A percentile compares a stretch with the other conserved stretches of the same genome.
These are phyloP conservation scores for Penicillium sp. DNA, from an alignment of 2,329 filamentous ascomycete genomes.

Conservation along the genomic window DNA sequence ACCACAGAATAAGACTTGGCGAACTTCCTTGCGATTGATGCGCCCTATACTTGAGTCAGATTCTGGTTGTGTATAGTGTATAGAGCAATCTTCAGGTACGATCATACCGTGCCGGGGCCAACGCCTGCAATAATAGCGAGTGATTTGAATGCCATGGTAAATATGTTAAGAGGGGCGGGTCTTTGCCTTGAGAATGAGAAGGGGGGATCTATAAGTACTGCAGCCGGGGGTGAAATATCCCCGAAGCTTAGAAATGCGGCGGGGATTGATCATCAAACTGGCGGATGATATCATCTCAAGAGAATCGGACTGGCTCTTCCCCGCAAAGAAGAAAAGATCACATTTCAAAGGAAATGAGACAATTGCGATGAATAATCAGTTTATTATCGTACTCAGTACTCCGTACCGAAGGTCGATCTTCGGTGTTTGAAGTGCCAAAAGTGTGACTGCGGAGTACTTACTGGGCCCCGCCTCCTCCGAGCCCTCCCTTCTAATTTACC, in stretches of 20 bases:
- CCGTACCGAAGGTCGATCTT: not conserved
- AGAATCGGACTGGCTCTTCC: constrained; percentile 10
- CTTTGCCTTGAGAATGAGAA: too few species aligned
- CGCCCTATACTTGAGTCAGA: constrained; percentile 53
- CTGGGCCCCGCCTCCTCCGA: too few species aligned
- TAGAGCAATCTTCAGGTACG: not conserved
- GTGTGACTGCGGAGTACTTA: too few species aligned
- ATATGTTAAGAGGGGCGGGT: too few species aligned
- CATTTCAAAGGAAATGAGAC: not conserved
- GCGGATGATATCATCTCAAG: constrained; percentile 24
- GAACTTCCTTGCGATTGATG: constrained; percentile 62
- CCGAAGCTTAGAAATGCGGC: constrained; percentile 28
- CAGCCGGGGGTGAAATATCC: constrained; percentile 4
- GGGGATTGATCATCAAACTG: constrained; percentile 25
- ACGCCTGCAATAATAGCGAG: constrained; percentile 51
- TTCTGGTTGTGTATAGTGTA: not conserved
- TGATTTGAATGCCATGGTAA: constrained; percentile 39
- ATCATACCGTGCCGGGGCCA: constrained; percentile 46
- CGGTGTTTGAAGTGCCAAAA: too few species aligned
- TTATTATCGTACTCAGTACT: not conserved
- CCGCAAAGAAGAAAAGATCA: not conserved
- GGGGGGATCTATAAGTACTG: constrained; percentile 2
- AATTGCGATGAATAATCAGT: constrained; percentile 6
- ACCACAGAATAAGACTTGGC: constrained; percentile 60
- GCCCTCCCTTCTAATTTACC: too few species aligned